Evolutionary conservation across 2,329 filamentous ascomycete genomes (phyloP).

Genomic region (Nemania diffusa): DNA sequence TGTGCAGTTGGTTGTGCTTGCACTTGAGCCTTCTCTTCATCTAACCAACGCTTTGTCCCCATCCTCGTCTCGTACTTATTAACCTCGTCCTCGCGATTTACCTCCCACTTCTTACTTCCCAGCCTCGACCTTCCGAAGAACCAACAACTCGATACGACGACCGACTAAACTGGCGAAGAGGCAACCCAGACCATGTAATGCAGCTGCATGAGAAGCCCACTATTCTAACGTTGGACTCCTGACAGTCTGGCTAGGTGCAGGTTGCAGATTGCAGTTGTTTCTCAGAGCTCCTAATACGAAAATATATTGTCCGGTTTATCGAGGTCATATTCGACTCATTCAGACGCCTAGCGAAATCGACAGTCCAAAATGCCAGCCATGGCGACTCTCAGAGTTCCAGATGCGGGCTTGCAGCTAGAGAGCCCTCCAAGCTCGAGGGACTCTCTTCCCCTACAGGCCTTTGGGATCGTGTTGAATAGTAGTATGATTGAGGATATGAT

Average conservation of each 20-base stretch:
- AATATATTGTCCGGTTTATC: slow-evolving; percentile 14
- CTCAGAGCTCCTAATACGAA: slow-evolving; percentile 30
- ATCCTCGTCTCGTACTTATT: slow-evolving; percentile 1
- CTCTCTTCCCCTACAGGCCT: slow-evolving; percentile 63
- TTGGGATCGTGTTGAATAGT: slow-evolving; percentile 68
- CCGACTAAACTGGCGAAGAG: slow-evolving; percentile 23
- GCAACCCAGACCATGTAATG: slow-evolving; percentile 46
- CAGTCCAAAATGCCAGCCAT: slow-evolving; percentile 51
- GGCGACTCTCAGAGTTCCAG: slow-evolving; percentile 66
- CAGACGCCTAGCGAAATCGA: slow-evolving; percentile 24
- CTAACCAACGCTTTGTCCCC: slow-evolving; percentile 12
- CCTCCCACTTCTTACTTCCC: slow-evolving; percentile 11
- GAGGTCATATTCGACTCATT: slow-evolving; percentile 7
- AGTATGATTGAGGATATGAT: slow-evolving; percentile 71
- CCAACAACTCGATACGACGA: slow-evolving; percentile 21
- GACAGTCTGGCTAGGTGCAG: slow-evolving; percentile 50
- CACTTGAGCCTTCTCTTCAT: slow-evolving; percentile 6
- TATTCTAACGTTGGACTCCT: slow-evolving; percentile 49
- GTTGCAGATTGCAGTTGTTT: slow-evolving; percentile 45
- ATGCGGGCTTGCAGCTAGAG: slow-evolving; percentile 67
- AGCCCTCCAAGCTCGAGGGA: slow-evolving; percentile 58
- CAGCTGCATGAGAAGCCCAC: slow-evolving; percentile 48
- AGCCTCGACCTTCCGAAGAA: slow-evolving; percentile 21
- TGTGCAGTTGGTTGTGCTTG: slow-evolving; percentile 16
- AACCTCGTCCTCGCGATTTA: slow-evolving; percentile 18